Evolutionary conservation across 129 eudicot species (phyloP).

Genomic region (Helianthus tuberosus): DNA sequence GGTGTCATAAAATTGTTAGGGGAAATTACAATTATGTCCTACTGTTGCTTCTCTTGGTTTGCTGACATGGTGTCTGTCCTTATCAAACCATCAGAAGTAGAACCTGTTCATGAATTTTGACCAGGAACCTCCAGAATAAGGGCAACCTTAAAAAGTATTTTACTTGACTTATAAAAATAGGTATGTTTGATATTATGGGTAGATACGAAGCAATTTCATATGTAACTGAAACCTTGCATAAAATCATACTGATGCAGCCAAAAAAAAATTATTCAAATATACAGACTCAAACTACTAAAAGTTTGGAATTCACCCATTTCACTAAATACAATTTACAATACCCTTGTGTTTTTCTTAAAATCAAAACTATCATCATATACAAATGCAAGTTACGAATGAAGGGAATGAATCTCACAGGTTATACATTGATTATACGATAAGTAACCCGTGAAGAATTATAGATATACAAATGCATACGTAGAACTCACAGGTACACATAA

Average conservation of each 20-base stretch:
- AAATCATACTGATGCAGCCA: too few species aligned
- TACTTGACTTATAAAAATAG: background rate
- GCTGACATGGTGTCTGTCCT: conserved; percentile 35
- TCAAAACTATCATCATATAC: too few species aligned
- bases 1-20: too few species aligned
- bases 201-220: too few species aligned
- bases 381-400: too few species aligned
- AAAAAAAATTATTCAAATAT: background rate
- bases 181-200: too few species aligned
- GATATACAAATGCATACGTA: background rate
- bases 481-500: conserved; percentile 86
- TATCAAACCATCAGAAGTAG: conserved; percentile 33
- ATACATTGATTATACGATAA: too few species aligned
- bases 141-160: background rate
- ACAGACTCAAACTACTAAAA: background rate
- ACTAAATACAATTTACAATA: too few species aligned
- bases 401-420: background rate
- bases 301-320: too few species aligned
- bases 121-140: conserved; percentile 78
- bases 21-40: too few species aligned
- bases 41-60: conserved; percentile 78
- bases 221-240: too few species aligned
- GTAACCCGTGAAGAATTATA: background rate
- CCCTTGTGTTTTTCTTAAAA: too few species aligned
- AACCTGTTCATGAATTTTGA: conserved; percentile 76